A percentile compares a stretch with the other conserved stretches of the same genome.
These are phyloP conservation scores for Dioscorea alata DNA, from an alignment of 106 monocot genomes.

Conservation along the genomic window DNA sequence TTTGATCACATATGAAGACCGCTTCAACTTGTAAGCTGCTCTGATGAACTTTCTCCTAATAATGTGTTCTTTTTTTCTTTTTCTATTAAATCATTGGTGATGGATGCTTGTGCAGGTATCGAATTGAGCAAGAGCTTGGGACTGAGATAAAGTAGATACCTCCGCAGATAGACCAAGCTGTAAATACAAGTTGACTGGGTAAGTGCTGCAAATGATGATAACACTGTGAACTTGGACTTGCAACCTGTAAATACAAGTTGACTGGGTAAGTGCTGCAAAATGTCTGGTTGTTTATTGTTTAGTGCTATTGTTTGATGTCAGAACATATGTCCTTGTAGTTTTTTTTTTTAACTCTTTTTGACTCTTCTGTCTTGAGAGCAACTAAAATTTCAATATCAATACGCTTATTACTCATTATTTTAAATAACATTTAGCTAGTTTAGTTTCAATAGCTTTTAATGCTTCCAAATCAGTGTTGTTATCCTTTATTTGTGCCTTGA, in stretches of 20 bases:
- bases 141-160: conserved; percentile 96
- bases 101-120: conserved; percentile 36
- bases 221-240: background rate
- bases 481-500: too few species aligned
- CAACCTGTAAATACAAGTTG: conserved; percentile 21
- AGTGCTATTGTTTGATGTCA: too few species aligned
- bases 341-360: too few species aligned
- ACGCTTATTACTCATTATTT: too few species aligned
- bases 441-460: conserved; percentile 19
- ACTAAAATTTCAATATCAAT: too few species aligned
- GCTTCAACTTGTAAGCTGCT: conserved; percentile 73
- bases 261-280: conserved; percentile 11
- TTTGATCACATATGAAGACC: conserved; percentile 92
- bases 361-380: too few species aligned
- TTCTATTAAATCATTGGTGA: background rate
- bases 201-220: conserved; percentile 15
- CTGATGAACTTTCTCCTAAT: background rate
- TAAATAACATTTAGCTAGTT: conserved; percentile 91
- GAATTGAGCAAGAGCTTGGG: conserved; percentile 94
- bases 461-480: too few species aligned
- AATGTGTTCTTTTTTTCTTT: background rate
- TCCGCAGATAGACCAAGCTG: conserved; percentile 79
- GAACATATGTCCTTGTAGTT: too few species aligned
- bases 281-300: background rate
- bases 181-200: conserved; percentile 96